Conservation (phyloP, 257 asterid genomes). For the Fraxinus excelsior region DNA sequence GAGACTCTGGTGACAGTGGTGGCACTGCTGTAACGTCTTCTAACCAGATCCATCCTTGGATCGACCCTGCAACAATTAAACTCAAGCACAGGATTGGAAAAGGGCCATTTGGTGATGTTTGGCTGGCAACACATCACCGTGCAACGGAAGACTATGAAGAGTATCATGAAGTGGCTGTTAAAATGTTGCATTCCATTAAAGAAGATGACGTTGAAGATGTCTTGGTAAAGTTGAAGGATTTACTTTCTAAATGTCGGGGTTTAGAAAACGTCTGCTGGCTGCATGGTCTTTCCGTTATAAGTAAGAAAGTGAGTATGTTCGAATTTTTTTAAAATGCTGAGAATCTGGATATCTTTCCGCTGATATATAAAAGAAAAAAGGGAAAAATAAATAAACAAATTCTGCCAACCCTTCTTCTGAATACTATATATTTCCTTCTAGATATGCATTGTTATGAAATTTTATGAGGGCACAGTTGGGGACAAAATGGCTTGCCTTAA, state of each 20-base stretch:
- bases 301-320: slow-evolving; percentile 58
- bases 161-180: slow-evolving; percentile 85
- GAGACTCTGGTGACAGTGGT: slow-evolving; percentile 44
- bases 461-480: slow-evolving; percentile 81
- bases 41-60: slow-evolving; percentile 53
- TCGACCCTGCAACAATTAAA: slow-evolving; percentile 72
- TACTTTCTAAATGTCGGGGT: slow-evolving; percentile 59
- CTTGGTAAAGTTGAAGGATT: slow-evolving; percentile 50
- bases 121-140: slow-evolving; percentile 81
- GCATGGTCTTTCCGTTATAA: slow-evolving; percentile 66
- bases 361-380: not conserved
- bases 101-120: slow-evolving; percentile 85
- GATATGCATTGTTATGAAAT: slow-evolving; percentile 84
- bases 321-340: not conserved
- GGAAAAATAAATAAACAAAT: not conserved
- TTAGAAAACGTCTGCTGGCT: slow-evolving; percentile 60
- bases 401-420: slow-evolving; percentile 18
- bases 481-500: slow-evolving; percentile 72
- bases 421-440: slow-evolving; percentile 35
- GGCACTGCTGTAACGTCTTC: slow-evolving; percentile 39
- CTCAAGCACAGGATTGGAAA: slow-evolving; percentile 80
- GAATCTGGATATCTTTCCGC: not conserved
- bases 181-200: slow-evolving; percentile 68
- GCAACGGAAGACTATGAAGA: slow-evolving; percentile 57
- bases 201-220: slow-evolving; percentile 52